phyloP scores from a whole-genome alignment of 2,329 filamentous ascomycete genomes.

The Aspergillus piperis region DNA sequence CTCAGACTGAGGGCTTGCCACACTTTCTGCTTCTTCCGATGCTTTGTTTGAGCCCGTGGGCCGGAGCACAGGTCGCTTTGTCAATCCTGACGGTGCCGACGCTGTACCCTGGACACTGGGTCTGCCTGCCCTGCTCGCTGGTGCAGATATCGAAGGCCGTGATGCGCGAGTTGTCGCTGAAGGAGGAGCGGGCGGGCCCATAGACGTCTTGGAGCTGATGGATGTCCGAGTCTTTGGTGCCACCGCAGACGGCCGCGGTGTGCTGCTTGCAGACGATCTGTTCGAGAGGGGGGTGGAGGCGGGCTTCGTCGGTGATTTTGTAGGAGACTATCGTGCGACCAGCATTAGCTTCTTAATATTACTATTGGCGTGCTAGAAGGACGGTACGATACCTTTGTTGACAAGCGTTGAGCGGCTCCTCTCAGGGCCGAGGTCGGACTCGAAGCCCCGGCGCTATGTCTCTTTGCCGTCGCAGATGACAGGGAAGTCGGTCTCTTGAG shows the following conservation, averaged over 20 bases:
- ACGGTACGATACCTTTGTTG: constrained; percentile 37
- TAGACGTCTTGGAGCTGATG: constrained; percentile 61
- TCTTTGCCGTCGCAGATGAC: constrained; percentile 59
- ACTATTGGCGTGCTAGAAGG: background rate
- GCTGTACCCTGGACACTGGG: constrained; percentile 31
- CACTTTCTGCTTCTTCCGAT: constrained; percentile 30
- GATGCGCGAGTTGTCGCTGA: constrained; percentile 36
- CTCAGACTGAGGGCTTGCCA: constrained; percentile 30
- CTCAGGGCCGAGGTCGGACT: constrained; percentile 71
- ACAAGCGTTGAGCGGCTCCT: constrained; percentile 40
- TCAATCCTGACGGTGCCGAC: constrained; percentile 22
- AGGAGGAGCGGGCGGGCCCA: constrained; percentile 61
- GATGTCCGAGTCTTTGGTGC: constrained; percentile 58
- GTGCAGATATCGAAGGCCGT: constrained; percentile 42
- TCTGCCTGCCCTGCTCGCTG: constrained; percentile 36
- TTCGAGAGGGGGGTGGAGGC: constrained; percentile 59
- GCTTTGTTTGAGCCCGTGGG: constrained; percentile 29
- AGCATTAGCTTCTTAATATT: constrained; percentile 9
- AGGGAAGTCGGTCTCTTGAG: constrained; percentile 48
- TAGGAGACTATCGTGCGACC: constrained; percentile 61
- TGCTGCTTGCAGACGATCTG: constrained; percentile 42
- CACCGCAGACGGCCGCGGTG: constrained; percentile 56
- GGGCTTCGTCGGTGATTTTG: constrained; percentile 76
- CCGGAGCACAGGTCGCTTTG: constrained; percentile 39
- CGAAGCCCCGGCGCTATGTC: constrained; percentile 69